Evolutionary conservation across 495 filamentous ascomycete genomes (phyloP), one percentile per base, ranked within the genome.

Genomic region (Aspergillus campestris): DNA sequence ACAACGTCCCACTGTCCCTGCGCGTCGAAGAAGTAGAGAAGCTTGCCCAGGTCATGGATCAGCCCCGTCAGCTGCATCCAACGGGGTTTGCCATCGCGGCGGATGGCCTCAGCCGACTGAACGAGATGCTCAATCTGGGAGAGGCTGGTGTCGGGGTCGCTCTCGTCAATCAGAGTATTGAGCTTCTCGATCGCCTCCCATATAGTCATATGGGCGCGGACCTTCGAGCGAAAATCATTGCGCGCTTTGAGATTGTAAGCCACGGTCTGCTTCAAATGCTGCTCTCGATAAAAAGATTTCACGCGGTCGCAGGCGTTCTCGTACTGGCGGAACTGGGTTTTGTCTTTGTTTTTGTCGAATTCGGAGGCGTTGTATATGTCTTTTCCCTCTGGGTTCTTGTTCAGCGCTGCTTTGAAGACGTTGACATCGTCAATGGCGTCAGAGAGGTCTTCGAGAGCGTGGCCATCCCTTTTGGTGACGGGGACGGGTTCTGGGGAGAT

Each of bases 111-210:
- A 24, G 88, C 89, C 28, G 82, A 80, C 56, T 95, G 89, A 2
- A 94, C 74, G 1, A 92, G 69, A 60, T 95, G 89, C 62, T 92
- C 84, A 62, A 94, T 90, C 66, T 94, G 89, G 12, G 77, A 82
- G 45, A 95, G 81, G 33, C 74, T 79, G 43, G 88, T 94, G 69
- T 95, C 87, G 0, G 89, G 89, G 62, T 95, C 88, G 33, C 78
- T 84, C 58, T 91, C 86, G 67, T 95, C 89, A 61, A 94, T 84
- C 6, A 94, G 70, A 1, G 84, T 86, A 70, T 94, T 88, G 44
- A 94, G 79, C 59, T 84, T 90, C 72, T 90, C 84, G 64, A 94
- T 90, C 7, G 89, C 89, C 55, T 90, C 71, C 89, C 89, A 95
- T 55, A 95, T 67, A 31, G 78, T 82, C 84, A 94, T 86, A 55